phyloP scores from a whole-genome alignment of 768 basidiomycete genomes.

The Lactarius hatsudake region DNA sequence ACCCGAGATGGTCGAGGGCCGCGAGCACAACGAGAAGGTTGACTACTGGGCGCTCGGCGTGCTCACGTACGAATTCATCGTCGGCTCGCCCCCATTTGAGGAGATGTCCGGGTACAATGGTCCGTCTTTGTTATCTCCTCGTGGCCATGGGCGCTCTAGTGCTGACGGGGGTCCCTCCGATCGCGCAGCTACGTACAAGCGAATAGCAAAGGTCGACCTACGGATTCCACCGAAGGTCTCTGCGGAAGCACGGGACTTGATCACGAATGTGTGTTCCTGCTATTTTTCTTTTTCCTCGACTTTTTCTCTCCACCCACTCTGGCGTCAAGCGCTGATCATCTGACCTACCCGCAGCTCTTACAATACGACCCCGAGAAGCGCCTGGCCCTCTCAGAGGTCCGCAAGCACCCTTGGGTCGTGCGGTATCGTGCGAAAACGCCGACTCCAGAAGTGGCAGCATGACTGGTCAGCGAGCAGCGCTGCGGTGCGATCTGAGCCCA shows the following conservation, averaged over 20 bases:
- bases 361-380: slow-evolving; percentile 49
- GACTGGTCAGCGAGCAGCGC: not conserved
- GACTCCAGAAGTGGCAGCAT: slow-evolving; percentile 1
- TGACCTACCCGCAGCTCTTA: slow-evolving; percentile 58
- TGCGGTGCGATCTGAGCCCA: not conserved
- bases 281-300: not conserved
- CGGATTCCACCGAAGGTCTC: slow-evolving; percentile 41
- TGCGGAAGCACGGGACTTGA: slow-evolving; percentile 46
- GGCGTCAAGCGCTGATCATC: slow-evolving; percentile 16
- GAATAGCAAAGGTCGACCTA: slow-evolving; percentile 87
- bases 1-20: slow-evolving; percentile 96
- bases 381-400: slow-evolving; percentile 43
- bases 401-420: slow-evolving; percentile 44
- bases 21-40: slow-evolving; percentile 85
- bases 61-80: slow-evolving; percentile 92
- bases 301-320: no score
- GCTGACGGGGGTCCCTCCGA: slow-evolving; percentile 22
- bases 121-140: slow-evolving; percentile 36
- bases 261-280: slow-evolving; percentile 37
- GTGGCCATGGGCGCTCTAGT: slow-evolving; percentile 10
- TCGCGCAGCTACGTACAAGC: slow-evolving; percentile 75
- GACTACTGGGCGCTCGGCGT: slow-evolving; percentile 98
- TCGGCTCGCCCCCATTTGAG: slow-evolving; percentile 84
- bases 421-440: slow-evolving; percentile 27
- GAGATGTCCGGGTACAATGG: slow-evolving; percentile 75